Evolutionary conservation across 2,329 filamentous ascomycete species (phyloP).

Genomic region (Colletotrichum spaethianum): DNA sequence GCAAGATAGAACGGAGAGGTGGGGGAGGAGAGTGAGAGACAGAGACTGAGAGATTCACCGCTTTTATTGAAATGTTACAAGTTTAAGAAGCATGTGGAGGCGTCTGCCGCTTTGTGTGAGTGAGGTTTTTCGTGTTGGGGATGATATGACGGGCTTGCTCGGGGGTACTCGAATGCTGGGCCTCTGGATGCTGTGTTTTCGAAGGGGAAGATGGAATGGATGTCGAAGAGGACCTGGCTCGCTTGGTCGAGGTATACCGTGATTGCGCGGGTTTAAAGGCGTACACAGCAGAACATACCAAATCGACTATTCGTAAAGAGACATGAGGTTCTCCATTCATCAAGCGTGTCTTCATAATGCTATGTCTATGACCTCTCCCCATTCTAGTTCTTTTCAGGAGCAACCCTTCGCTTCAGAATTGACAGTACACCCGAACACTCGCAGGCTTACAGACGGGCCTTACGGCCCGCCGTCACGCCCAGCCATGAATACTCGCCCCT

Average conservation of each 20-base stretch:
- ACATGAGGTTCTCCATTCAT: neutral
- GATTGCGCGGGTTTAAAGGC: neutral
- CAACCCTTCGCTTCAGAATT: neutral
- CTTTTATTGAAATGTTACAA: slow-evolving; percentile 16
- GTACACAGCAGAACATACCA: neutral
- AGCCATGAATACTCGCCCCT: slow-evolving; percentile 68
- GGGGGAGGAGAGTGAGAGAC: neutral
- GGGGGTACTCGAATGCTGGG: no score
- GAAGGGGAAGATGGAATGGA: neutral
- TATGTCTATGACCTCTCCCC: neutral
- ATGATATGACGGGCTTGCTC: no score
- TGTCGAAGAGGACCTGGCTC: neutral
- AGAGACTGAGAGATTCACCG: neutral
- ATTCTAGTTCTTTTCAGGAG: neutral
- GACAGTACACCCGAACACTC: neutral
- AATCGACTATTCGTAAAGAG: neutral
- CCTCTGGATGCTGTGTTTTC: no score
- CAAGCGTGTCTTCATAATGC: slow-evolving; percentile 19
- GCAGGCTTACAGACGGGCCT: slow-evolving; percentile 30
- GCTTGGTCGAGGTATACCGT: neutral
- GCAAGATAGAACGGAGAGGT: neutral
- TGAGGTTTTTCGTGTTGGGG: neutral
- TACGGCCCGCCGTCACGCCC: slow-evolving; percentile 51
- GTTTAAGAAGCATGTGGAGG: neutral
- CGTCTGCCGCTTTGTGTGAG: neutral